Evolutionary conservation across 1,284 basidiomycete genomes (phyloP).

Genomic region (Sporisorium scitamineum): DNA sequence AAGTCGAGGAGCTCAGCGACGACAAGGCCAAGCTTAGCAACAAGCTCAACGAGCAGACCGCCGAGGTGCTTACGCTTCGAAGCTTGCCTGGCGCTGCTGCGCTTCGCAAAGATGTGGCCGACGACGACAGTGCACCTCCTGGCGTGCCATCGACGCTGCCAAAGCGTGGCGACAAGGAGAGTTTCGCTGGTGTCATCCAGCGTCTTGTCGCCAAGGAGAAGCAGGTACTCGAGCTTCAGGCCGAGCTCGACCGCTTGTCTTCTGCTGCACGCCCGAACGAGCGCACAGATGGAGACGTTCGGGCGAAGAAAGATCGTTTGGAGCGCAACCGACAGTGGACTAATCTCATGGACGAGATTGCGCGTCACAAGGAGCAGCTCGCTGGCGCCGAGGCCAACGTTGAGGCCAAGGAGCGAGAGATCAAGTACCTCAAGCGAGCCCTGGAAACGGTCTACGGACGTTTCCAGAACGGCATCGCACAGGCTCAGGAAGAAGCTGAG

Average conservation of each 20-base stretch:
- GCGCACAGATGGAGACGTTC: conserved; percentile 46
- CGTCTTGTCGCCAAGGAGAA: conserved; percentile 86
- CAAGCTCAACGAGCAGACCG: conserved; percentile 75
- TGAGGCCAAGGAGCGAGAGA: conserved; percentile 78
- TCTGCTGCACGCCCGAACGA: conserved; percentile 41
- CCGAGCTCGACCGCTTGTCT: conserved; percentile 76
- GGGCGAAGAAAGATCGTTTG: conserved; percentile 79
- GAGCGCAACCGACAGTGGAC: conserved; percentile 84
- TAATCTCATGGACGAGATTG: conserved; percentile 80
- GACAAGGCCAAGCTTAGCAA: conserved; percentile 76
- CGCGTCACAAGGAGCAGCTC: conserved; percentile 77
- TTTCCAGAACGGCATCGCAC: conserved; percentile 73
- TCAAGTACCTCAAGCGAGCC: conserved; percentile 81
- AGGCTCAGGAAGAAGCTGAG: conserved; percentile 66
- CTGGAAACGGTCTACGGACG: conserved; percentile 85
- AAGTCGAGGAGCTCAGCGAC: conserved; percentile 76
- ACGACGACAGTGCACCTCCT: conserved; percentile 11
- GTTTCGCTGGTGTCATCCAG: conserved; percentile 82
- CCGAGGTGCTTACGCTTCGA: conserved; percentile 77
- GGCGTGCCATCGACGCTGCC: conserved; percentile 33
- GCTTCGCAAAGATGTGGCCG: conserved; percentile 23
- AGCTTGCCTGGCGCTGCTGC: conserved; percentile 70
- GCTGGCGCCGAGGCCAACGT: conserved; percentile 74
- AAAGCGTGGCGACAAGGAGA: conserved; percentile 68
- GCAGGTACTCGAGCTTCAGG: conserved; percentile 80